Evolutionary conservation across 441 rosid species (phyloP), one percentile per base, ranked within the genome.

Genomic region (Biscutella laevigata): DNA sequence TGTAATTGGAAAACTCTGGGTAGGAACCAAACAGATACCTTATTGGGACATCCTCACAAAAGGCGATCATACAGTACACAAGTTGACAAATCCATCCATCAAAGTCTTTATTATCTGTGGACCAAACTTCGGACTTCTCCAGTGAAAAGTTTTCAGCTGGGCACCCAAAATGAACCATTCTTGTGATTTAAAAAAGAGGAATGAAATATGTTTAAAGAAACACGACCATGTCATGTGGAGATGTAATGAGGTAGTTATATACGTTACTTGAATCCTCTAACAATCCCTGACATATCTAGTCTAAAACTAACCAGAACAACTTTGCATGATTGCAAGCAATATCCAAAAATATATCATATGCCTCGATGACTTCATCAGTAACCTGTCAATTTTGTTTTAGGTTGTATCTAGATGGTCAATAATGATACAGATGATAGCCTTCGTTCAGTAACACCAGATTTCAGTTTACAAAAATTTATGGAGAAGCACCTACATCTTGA

Each of bases 21-120:
- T 34, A 28, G 59, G 30, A 48, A 27, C 53, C 29, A 52, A 61
- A 58, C 11, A 62, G 27, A 14, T 49, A 86, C 99, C 97, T 84
- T 60, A 92, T 65, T 54, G 88, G 80, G 64, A 77, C 76, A 74
- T 92, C 95, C 61, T 67, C 72, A 78, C 94, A 78, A 67, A 71
- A 71, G 62, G 88, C 81, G 55, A 88, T 68, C 64, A 88, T 67
- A 17, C 84, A 79, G 78, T 78, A 77, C 57, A 79, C 95, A 61
- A 92, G 95, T 39, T 79, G 88, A 64, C 99, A 88, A 55, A 88
- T 84, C 99, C 99, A 92, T 62, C 11, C 50, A 63, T 88, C 88
- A 70, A 92, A 92, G 47, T 72, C 75, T 73, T 84, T 88, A 64
- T 74, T 77, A 35, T 43, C 50, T n/a, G 97, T 88, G 71, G 77